Percentiles rank a stretch among this genome's conserved stretches.
phyloP scores from a whole-genome alignment of 352 stramenopile genomes.

The Phytophthora hybrid region DNA sequence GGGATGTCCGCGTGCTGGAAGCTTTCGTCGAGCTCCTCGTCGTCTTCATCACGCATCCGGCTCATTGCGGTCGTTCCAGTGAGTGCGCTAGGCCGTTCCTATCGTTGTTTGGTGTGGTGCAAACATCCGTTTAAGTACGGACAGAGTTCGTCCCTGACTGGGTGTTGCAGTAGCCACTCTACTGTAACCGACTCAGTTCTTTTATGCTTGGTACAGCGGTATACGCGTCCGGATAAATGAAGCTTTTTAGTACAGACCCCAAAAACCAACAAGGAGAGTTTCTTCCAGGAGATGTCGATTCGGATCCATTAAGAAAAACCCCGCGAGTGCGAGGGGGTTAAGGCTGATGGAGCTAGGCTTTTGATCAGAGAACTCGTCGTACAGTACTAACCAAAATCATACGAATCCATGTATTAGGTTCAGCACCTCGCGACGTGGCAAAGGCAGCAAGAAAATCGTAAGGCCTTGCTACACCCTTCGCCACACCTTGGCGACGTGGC shows the following conservation, averaged over 20 bases:
- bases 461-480: slow-evolving; percentile 16
- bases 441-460: slow-evolving; percentile 28
- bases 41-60: slow-evolving; percentile 74
- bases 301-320: no score
- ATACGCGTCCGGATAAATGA: not conserved
- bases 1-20: slow-evolving; percentile 89
- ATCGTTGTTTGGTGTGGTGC: not conserved
- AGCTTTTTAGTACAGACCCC: no score
- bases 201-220: no score
- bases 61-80: slow-evolving; percentile 41
- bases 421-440: slow-evolving; percentile 15
- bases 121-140: not conserved
- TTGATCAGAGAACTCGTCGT: no score
- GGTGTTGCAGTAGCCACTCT: no score
- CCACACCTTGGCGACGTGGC: slow-evolving; percentile 10
- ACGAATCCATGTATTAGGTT: slow-evolving; percentile 45
- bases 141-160: not conserved
- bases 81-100: not conserved
- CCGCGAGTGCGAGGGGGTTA: no score
- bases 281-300: no score
- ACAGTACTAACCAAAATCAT: slow-evolving; percentile 14
- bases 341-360: not conserved
- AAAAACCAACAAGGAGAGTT: no score
- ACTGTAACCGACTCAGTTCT: no score
- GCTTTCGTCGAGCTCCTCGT: slow-evolving; percentile 84